phyloP scores from a whole-genome alignment of 129 eudicot genomes.

The Silybum marianum region DNA sequence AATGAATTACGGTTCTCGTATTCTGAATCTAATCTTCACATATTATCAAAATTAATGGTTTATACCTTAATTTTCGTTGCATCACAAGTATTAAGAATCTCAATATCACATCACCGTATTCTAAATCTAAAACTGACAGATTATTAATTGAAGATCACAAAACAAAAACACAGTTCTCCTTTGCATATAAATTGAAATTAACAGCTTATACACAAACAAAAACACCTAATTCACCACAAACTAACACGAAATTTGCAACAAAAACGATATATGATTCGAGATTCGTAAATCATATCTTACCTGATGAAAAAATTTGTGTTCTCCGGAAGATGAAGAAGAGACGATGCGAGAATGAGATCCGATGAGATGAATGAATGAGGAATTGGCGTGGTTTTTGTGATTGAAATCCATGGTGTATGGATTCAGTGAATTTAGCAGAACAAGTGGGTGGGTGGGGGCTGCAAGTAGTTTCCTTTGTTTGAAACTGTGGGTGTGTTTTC shows the following conservation, averaged over 20 bases:
- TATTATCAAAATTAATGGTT: neutral
- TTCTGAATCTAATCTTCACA: neutral
- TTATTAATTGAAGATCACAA: neutral
- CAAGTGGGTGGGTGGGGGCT: constrained; percentile 40
- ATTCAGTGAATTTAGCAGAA: constrained; percentile 32
- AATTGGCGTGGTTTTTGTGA: neutral
- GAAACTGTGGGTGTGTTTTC: constrained; percentile 38
- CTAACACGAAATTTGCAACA: neutral
- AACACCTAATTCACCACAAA: neutral
- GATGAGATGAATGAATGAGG: constrained; percentile 4
- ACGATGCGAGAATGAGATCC: neutral
- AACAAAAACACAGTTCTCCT: neutral
- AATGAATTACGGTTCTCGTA: constrained; percentile 1
- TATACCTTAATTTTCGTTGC: neutral
- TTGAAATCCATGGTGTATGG: constrained; percentile 22
- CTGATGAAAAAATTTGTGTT: neutral
- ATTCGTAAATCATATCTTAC: neutral
- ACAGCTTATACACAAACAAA: neutral
- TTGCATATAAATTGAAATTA: neutral
- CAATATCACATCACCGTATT: neutral
- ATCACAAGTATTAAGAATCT: neutral
- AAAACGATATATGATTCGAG: neutral
- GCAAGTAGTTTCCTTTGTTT: constrained; percentile 34
- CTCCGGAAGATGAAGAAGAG: neutral
- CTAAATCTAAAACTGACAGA: neutral